Evolutionary conservation across 345 rosid species (phyloP).

Genomic region (Ailanthus altissimus): DNA sequence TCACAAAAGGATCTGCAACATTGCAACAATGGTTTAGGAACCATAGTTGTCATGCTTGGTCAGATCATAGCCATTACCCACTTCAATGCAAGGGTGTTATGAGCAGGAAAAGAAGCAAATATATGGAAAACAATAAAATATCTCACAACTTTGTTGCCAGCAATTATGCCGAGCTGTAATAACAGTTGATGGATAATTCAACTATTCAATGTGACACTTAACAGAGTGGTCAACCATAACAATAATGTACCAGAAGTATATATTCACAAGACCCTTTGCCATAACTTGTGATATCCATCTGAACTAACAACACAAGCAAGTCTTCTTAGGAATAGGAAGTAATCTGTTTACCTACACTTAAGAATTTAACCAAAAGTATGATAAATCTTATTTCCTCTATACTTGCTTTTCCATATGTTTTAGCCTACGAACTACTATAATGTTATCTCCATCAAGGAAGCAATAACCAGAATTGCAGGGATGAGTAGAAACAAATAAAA

Average conservation of each 20-base stretch:
- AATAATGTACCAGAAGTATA: not conserved
- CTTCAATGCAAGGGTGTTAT: not conserved
- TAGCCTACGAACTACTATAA: not conserved
- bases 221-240: not conserved
- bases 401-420: not conserved
- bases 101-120: not conserved
- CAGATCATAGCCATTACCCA: not conserved
- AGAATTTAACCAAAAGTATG: not conserved
- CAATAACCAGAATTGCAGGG: conserved; percentile 6
- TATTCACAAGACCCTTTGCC: not conserved
- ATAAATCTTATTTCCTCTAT: not conserved
- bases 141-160: not conserved
- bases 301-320: not conserved
- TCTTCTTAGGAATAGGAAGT: too few relatives aligned
- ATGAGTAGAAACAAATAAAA: not conserved
- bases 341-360: too few relatives aligned
- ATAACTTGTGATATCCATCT: not conserved
- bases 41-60: not conserved
- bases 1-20: conserved; percentile 82
- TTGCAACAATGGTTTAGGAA: conserved; percentile 19
- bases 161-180: not conserved
- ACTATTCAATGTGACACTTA: not conserved
- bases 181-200: not conserved
- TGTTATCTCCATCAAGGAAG: not conserved
- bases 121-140: not conserved